A percentile compares a stretch with the other conserved stretches of the same genome.
Evolutionary conservation across 192 early-diverging fungal genomes (phyloP).

Genomic region (Linnemannia hyalina): DNA sequence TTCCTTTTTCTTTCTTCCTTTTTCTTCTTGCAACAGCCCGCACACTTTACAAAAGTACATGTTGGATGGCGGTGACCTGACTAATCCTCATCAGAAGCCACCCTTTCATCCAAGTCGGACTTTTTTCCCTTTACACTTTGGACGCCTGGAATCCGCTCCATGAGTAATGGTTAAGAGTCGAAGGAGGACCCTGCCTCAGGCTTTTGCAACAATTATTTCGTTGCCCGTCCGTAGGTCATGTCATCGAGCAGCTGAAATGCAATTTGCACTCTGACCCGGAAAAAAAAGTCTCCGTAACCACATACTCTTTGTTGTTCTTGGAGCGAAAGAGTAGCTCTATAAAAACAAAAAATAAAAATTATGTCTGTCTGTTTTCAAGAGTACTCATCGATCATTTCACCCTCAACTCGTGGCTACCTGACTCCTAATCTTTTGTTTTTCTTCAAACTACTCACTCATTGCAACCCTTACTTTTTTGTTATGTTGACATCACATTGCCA

Average conservation of each 20-base stretch:
- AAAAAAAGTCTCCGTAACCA: neutral
- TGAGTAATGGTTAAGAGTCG: neutral
- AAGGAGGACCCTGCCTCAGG: neutral
- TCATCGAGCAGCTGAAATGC: neutral
- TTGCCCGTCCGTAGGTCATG: neutral
- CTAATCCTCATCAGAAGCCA: neutral
- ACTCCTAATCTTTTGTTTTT: neutral
- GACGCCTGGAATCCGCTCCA: neutral
- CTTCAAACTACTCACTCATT: neutral
- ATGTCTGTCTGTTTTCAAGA: too few species aligned
- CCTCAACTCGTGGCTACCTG: too few species aligned
- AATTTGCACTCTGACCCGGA: neutral
- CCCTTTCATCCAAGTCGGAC: neutral
- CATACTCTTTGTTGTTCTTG: neutral
- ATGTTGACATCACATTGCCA: neutral
- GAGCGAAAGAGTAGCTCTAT: neutral
- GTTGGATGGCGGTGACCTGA: neutral
- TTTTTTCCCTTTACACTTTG: neutral
- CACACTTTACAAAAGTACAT: neutral
- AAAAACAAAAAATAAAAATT: neutral
- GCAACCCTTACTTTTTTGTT: neutral
- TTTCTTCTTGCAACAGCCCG: neutral
- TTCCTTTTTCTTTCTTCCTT: neutral
- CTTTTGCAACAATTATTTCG: neutral
- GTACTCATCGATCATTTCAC: too few species aligned